A percentile compares a stretch with the other conserved stretches of the same genome.
These are phyloP conservation scores for Candida patagonica DNA, from an alignment of 805 yeast genomes.

Conservation along the genomic window DNA sequence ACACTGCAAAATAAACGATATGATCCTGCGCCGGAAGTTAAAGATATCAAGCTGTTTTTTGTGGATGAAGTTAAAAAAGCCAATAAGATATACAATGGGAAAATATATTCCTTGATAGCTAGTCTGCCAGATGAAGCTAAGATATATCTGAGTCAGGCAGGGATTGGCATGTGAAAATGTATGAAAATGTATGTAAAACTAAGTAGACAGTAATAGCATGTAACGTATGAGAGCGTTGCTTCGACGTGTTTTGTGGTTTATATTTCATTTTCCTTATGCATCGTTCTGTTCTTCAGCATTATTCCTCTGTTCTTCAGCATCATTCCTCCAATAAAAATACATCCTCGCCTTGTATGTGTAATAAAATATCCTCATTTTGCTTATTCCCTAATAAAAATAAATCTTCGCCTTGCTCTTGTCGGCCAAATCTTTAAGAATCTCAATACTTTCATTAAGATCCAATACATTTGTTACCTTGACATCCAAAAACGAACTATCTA, in stretches of 20 bases:
- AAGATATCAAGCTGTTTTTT: conserved; percentile 21
- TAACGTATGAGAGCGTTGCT: too few species aligned
- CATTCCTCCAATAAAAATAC: not conserved
- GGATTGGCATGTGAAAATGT: conserved; percentile 1
- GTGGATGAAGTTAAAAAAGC: conserved; percentile 14
- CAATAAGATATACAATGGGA: conserved; percentile 11
- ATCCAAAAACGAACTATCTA: conserved; percentile 56
- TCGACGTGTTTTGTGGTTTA: too few species aligned
- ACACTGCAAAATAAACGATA: conserved; percentile 50
- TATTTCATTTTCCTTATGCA: too few species aligned
- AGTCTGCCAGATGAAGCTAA: conserved; percentile 13
- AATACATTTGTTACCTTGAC: conserved; percentile 50
- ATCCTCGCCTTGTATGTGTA: not conserved
- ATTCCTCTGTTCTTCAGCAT: not conserved
- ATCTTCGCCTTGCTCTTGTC: conserved; percentile 33
- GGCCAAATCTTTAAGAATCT: conserved; percentile 14
- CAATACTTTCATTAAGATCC: conserved; percentile 35
- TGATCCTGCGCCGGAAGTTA: conserved; percentile 60
- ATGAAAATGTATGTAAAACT: not conserved
- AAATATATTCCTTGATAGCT: conserved; percentile 11
- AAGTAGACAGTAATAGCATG: too few species aligned
- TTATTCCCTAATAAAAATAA: conserved; percentile 36
- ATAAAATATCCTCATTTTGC: not conserved
- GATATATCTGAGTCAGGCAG: conserved; percentile 11
- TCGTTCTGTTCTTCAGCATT: not conserved